Base-by-base conservation (phyloP, 345 rosid species). In the Rhodamnia rubescens region DNA sequence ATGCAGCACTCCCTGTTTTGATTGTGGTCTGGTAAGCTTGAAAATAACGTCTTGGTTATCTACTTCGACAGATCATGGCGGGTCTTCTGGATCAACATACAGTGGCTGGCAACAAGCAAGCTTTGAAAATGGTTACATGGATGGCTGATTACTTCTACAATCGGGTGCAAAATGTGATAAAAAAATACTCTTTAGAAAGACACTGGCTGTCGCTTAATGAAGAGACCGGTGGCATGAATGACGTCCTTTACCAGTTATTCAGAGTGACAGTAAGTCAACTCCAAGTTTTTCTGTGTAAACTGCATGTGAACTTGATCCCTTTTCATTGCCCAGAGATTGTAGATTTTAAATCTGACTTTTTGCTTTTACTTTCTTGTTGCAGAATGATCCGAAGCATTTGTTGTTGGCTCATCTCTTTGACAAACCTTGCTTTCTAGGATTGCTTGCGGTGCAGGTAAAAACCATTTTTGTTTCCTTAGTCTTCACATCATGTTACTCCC, bases 161-260 rank as follows among this genome's bases (percentile, higher is more conserved):
- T 74, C 98, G 99, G 83, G 98, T 97, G 55, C 94, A 92, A 86
- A 93, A 96, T 82, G 98, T 97, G 84, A 91, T 97, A 83, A 84
- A 47, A 84, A 89, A 58, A 52, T 86, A 93, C 88, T 92, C 85
- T 6, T 85, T 95, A 53, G 97, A 93, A 90, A 87, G 95, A 85
- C 98, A 97, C 83, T 97, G 91, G 92, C 85, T 24, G 64, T 94
- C 99, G 6, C 96, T 95, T 20, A 97, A 97, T 53, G 98, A 95
- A 86, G 99, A 97, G 89, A 95, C 97, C 40, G 98, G 99, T 84
- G 99, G 99, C 85, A 95, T 97, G 99, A 97, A 97, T 89, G 99
- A 97, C 90, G 91, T 97, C 83, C 97, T 95, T 53, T 95, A 97
- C 89, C 92, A 85, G 89, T 89, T 97, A 87, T 97, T 87, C 85